A percentile compares a stretch with the other conserved stretches of the same genome.
These are phyloP conservation scores for Letharia columbiana DNA, from an alignment of 495 filamentous ascomycete genomes.

Conservation along the genomic window DNA sequence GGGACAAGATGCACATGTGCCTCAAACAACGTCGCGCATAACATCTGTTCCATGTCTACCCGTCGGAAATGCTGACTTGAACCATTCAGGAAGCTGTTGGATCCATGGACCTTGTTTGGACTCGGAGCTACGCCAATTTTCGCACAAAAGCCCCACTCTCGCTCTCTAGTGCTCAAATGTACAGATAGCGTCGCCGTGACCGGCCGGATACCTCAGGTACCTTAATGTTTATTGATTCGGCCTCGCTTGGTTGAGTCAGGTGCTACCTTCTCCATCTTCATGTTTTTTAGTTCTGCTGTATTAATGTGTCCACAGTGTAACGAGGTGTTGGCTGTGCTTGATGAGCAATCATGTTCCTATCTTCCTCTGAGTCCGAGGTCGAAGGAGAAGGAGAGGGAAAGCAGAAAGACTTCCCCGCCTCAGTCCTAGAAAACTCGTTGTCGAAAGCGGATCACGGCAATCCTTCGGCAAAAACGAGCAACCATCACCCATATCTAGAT, in stretches of 20 bases:
- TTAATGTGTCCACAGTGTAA: not conserved
- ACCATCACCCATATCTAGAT: constrained; percentile 14
- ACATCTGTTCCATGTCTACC: too few species aligned
- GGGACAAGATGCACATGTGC: too few species aligned
- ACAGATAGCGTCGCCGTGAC: not conserved
- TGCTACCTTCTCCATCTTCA: not conserved
- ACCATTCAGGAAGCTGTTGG: not conserved
- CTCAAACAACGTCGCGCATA: too few species aligned
- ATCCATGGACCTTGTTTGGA: not conserved
- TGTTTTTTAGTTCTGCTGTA: not conserved
- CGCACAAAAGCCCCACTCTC: not conserved
- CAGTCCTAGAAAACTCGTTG: not conserved
- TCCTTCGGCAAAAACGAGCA: not conserved
- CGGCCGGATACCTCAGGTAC: not conserved
- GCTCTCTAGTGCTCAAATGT: not conserved
- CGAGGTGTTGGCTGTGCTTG: not conserved
- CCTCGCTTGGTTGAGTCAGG: not conserved
- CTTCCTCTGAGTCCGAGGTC: not conserved
- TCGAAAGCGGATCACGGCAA: not conserved
- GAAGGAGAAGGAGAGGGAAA: not conserved
- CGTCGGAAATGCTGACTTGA: not conserved
- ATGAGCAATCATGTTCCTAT: not conserved
- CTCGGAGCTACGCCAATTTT: not conserved
- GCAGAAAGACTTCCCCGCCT: not conserved
- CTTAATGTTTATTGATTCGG: too few species aligned